Conservation (phyloP, 257 asterid species). For the Euphrasia confusa region DNA sequence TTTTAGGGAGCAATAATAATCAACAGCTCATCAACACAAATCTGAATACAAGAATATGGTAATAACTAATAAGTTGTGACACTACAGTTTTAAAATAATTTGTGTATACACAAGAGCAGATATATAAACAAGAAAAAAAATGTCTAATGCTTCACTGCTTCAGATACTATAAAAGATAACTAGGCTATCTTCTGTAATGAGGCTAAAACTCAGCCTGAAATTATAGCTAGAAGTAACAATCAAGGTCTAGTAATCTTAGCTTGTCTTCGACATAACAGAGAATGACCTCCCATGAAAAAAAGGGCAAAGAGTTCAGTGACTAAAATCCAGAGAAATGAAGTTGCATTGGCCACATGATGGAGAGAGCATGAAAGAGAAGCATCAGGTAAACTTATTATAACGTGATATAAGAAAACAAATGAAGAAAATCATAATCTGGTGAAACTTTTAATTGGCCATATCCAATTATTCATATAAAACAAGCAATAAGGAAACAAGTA, state of each 20-base stretch:
- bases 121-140: too few relatives aligned
- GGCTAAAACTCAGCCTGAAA: neutral
- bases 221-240: neutral
- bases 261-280: slow-evolving; percentile 1
- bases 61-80: neutral
- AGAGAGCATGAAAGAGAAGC: slow-evolving; percentile 11
- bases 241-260: too few relatives aligned
- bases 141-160: too few relatives aligned
- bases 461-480: neutral
- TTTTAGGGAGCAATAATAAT: slow-evolving; percentile 15
- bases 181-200: neutral
- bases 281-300: neutral
- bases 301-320: neutral
- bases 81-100: neutral
- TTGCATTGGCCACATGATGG: slow-evolving; percentile 8
- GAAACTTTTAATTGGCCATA: neutral
- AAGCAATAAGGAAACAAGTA: neutral
- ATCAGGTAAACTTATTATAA: neutral
- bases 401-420: neutral
- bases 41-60: slow-evolving; percentile 2
- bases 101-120: neutral
- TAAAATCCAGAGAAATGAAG: neutral
- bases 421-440: neutral
- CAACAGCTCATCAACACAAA: slow-evolving; percentile 12
- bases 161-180: too few relatives aligned